Percentiles rank a stretch among this genome's conserved stretches.
phyloP scores from a whole-genome alignment of 352 stramenopile species.

The Discostella stelligera region DNA sequence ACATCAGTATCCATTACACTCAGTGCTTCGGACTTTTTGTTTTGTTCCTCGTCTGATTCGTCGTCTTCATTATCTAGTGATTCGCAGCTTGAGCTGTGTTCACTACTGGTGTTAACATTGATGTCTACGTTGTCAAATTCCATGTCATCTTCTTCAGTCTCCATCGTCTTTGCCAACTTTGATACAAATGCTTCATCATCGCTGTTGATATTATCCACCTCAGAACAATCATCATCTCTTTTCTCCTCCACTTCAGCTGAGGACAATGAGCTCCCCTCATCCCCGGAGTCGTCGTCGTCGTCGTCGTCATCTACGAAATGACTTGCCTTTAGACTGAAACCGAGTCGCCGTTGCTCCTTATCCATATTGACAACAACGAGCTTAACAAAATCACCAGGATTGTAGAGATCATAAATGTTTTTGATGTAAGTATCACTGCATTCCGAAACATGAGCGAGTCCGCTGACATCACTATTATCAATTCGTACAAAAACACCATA shows the following conservation, averaged over 20 bases:
- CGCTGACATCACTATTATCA: conserved; percentile 92
- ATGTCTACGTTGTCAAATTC: conserved; percentile 27
- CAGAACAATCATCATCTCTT: conserved; percentile 58
- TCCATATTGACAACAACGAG: conserved; percentile 95
- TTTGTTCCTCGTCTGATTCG: conserved; percentile 70
- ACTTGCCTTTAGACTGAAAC: conserved; percentile 94
- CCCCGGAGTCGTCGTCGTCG: conserved; percentile 69
- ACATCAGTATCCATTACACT: conserved; percentile 77
- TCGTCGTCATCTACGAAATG: conserved; percentile 93
- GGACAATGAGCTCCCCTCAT: conserved; percentile 3
- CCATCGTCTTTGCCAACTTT: conserved; percentile 71
- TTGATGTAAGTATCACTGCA: conserved; percentile 93
- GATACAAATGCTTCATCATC: conserved; percentile 78
- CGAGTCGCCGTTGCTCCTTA: conserved; percentile 85
- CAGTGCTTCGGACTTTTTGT: conserved; percentile 25
- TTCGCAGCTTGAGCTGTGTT: conserved; percentile 60
- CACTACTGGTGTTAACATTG: conserved; percentile 39
- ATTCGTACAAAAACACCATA: conserved; percentile 96
- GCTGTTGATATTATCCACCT: conserved; percentile 63
- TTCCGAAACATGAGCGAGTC: conserved; percentile 94
- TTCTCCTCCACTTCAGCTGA: conserved; percentile 67
- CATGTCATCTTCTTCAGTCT: conserved; percentile 38
- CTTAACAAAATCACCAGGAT: conserved; percentile 94
- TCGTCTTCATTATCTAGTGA: conserved; percentile 75
- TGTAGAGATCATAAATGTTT: conserved; percentile 91